These are phyloP conservation scores for Elsinoe ampelina DNA, from an alignment of 2,329 filamentous ascomycete genomes.

Conservation along the genomic window DNA sequence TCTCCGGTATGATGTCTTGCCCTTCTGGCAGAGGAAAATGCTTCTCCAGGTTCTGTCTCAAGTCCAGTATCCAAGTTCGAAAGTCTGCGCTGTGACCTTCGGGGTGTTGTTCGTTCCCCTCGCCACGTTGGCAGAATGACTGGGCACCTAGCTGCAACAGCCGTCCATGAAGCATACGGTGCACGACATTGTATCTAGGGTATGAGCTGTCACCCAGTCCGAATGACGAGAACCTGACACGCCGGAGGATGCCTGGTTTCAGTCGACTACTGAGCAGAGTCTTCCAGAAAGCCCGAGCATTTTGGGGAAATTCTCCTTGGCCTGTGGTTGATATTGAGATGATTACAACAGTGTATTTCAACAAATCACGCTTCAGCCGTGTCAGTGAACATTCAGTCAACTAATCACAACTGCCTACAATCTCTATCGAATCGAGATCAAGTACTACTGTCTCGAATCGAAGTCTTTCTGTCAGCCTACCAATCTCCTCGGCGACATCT, in stretches of 20 bases:
- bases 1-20: slow-evolving; percentile 60
- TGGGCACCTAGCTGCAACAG: slow-evolving; percentile 73
- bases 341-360: slow-evolving; percentile 50
- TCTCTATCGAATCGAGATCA: slow-evolving; percentile 65
- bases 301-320: slow-evolving; percentile 84
- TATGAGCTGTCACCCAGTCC: slow-evolving; percentile 94
- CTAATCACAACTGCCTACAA: slow-evolving; percentile 46
- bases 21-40: slow-evolving; percentile 60
- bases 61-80: slow-evolving; percentile 36
- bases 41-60: slow-evolving; percentile 58
- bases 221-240: slow-evolving; percentile 71
- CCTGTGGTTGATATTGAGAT: slow-evolving; percentile 88
- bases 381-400: slow-evolving; percentile 3
- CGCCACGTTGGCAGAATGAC: slow-evolving; percentile 66
- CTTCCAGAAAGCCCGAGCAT: slow-evolving; percentile 76
- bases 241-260: slow-evolving; percentile 56
- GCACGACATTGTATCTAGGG: slow-evolving; percentile 86
- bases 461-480: slow-evolving; percentile 62
- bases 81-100: slow-evolving; percentile 58
- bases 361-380: slow-evolving; percentile 32
- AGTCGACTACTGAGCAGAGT: slow-evolving; percentile 71
- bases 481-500: slow-evolving; percentile 80
- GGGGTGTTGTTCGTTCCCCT: slow-evolving; percentile 87
- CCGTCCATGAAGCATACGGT: slow-evolving; percentile 76
- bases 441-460: slow-evolving; percentile 67